A percentile compares a stretch with the other conserved stretches of the same genome.
Conservation (phyloP, 306 rosid species). For the Rosa rugosa region DNA sequence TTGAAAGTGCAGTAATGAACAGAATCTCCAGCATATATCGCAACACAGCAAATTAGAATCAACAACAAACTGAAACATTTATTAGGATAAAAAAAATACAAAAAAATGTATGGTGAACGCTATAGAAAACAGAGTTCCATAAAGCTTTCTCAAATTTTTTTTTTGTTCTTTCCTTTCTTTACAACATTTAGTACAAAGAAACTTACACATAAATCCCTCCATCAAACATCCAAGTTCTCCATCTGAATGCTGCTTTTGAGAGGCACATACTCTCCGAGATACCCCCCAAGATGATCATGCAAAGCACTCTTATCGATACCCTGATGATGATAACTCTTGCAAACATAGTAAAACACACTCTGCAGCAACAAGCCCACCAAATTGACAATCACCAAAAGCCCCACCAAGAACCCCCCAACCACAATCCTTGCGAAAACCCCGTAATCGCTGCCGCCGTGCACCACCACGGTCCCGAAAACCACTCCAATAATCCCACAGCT, state of each 20-base stretch:
- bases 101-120: background rate
- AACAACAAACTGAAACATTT: slow-evolving; percentile 12
- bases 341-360: slow-evolving; percentile 92
- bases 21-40: background rate
- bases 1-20: background rate
- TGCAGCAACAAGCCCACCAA: slow-evolving; percentile 81
- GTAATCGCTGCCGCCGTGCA: slow-evolving; percentile 59
- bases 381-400: slow-evolving; percentile 82
- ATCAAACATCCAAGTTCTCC: slow-evolving; percentile 76
- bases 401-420: slow-evolving; percentile 82
- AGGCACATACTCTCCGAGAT: slow-evolving; percentile 97
- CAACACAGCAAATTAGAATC: background rate
- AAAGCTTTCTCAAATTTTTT: background rate
- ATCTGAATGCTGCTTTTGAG: slow-evolving; percentile 90
- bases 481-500: slow-evolving; percentile 51
- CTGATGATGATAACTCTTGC: slow-evolving; percentile 90
- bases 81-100: background rate
- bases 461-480: slow-evolving; percentile 66
- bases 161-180: background rate
- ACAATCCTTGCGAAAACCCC: slow-evolving; percentile 66
- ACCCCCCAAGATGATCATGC: slow-evolving; percentile 92
- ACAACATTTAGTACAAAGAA: slow-evolving; percentile 16
- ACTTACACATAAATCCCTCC: slow-evolving; percentile 35
- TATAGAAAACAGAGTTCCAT: slow-evolving; percentile 1
- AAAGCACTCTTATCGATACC: slow-evolving; percentile 86